Base-by-base conservation (phyloP, 345 rosid genomes). In the Pistacia integerrima region DNA sequence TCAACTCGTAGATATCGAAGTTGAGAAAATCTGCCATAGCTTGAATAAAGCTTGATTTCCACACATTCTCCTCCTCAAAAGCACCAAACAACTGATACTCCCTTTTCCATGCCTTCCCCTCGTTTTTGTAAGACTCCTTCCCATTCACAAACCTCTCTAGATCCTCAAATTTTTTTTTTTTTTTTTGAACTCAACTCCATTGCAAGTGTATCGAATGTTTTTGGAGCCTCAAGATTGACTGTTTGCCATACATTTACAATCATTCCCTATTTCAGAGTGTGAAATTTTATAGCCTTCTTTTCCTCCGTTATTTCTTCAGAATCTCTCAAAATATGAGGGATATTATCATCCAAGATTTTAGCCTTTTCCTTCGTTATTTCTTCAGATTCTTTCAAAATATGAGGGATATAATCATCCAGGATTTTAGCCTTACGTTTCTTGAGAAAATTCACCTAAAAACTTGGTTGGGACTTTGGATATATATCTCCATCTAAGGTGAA, bases 11-110 rank as follows among this genome's bases (percentile, higher is more conserved):
- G 3, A 76, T 58, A 58, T 73, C 81, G 59, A 79, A 76, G 4
- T 78, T 74, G 6, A 82, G 77, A 71, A 49, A 72, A 67, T 82
- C 71, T 8, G 79, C 82, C 82, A 82, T 78, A 30, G 82, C 79
- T 12, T 82, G 79, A 22, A 82, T 75, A 79, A 78, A 75, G 79
- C 85, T 82, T 18, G 82, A 82, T 12, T 78, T 82, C 65, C 82
- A 25, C 25, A 25, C 25, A 25, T 25, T 25, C 25, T 1, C 25
- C 25, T 25, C 25, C 25, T 25, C 25, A 25, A 25, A 25, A 25
- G 85, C 79, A 2, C 82, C 82, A 67, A 70, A 78, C 75, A 82
- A 36, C 67, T 78, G 65, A 16, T 78, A 82, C 67, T 79, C 82
- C 4, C 79, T 48, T 65, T 82, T 82, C 82, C 85, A 77, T 33